A percentile compares a stretch with the other conserved stretches of the same genome.
Evolutionary conservation across 495 filamentous ascomycete species (phyloP).

Genomic region (Talaromyces adpressus): DNA sequence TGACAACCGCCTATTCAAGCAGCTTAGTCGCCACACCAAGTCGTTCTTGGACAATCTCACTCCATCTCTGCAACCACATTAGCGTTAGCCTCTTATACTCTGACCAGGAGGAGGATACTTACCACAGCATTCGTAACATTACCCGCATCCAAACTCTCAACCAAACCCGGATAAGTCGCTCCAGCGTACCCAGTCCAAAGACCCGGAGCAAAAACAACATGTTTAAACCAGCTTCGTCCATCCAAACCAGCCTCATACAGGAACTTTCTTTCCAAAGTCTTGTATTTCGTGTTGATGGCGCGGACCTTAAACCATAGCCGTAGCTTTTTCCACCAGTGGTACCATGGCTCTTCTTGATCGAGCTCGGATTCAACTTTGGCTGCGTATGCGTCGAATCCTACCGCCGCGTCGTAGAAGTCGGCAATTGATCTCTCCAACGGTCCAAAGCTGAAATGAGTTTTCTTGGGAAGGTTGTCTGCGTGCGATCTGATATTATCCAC

Average conservation of each 20-base stretch:
- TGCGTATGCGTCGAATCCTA: conserved; percentile 46
- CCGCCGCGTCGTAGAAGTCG: conserved; percentile 38
- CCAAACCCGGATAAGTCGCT: conserved; percentile 56
- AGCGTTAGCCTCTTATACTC: background rate
- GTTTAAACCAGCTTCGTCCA: conserved; percentile 57
- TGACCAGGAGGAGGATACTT: conserved; percentile 10
- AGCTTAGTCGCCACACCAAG: conserved; percentile 30
- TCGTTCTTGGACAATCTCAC: conserved; percentile 32
- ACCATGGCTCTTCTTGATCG: conserved; percentile 59
- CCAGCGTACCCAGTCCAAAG: conserved; percentile 87
- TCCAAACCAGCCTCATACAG: conserved; percentile 51
- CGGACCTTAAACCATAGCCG: conserved; percentile 50
- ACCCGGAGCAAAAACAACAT: conserved; percentile 67
- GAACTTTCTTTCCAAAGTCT: conserved; percentile 55
- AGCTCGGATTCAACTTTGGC: conserved; percentile 44
- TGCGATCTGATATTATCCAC: conserved; percentile 46
- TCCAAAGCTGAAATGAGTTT: conserved; percentile 32
- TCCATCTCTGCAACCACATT: conserved; percentile 34
- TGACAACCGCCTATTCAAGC: conserved; percentile 13
- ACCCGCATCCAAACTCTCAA: conserved; percentile 51
- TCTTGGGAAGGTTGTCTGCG: conserved; percentile 23
- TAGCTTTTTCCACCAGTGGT: conserved; percentile 65
- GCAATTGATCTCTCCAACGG: conserved; percentile 40
- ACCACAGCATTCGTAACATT: conserved; percentile 41
- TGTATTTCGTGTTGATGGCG: conserved; percentile 53